These are phyloP conservation scores for Colletotrichum navitas DNA, from an alignment of 2,329 filamentous ascomycete genomes.

Conservation along the genomic window DNA sequence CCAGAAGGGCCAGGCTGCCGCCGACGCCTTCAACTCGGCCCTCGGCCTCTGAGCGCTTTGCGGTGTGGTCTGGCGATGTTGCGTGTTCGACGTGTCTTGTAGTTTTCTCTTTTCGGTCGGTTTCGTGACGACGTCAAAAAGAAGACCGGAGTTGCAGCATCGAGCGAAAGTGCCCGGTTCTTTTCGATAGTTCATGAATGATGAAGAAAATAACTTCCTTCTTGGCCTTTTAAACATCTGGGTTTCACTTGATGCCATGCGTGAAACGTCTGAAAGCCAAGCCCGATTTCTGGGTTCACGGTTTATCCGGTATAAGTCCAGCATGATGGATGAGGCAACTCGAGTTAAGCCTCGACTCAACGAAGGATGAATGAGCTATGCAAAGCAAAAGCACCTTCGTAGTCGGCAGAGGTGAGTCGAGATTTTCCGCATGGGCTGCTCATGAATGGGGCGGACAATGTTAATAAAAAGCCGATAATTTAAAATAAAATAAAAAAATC, in stretches of 20 bases:
- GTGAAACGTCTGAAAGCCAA: background rate
- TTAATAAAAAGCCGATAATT: background rate
- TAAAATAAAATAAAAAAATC: constrained; percentile 9
- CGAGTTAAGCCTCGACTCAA: background rate
- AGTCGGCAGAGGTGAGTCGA: no score
- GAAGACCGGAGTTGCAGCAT: background rate
- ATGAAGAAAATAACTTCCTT: background rate
- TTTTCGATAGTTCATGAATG: background rate
- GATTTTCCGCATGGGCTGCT: background rate
- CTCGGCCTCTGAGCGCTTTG: constrained; percentile 22
- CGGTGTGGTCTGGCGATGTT: background rate
- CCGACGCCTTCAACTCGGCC: constrained; percentile 46
- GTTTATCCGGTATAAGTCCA: background rate
- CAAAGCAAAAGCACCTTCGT: background rate
- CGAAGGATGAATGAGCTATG: background rate
- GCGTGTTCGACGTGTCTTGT: background rate
- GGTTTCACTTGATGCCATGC: no score
- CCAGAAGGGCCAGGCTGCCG: constrained; percentile 45
- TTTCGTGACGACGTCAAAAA: background rate
- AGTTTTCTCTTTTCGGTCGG: background rate
- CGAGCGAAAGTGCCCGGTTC: background rate
- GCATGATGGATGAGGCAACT: no score
- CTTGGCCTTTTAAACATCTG: background rate
- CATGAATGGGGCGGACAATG: background rate
- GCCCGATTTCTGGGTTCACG: background rate